These are phyloP conservation scores for Boletus edulis DNA, from an alignment of 768 basidiomycete genomes.

Conservation along the genomic window DNA sequence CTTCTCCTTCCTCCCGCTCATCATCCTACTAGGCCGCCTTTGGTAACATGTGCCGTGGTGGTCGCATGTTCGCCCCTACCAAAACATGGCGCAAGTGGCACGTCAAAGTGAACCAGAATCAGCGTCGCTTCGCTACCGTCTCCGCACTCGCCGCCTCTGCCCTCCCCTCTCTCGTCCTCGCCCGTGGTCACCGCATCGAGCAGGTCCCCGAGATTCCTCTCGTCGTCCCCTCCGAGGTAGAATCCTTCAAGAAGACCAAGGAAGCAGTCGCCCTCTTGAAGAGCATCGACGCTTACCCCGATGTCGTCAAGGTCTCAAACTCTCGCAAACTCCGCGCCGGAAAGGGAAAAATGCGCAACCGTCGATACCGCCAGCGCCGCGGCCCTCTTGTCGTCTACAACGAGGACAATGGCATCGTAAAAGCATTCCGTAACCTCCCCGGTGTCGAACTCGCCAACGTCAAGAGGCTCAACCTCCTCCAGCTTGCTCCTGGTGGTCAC, in stretches of 20 bases:
- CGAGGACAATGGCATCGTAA: slow-evolving; percentile 96
- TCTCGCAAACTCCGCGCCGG: slow-evolving; percentile 96
- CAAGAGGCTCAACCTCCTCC: slow-evolving; percentile 91
- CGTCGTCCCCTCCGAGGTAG: slow-evolving; percentile 74
- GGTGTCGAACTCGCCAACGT: slow-evolving; percentile 98
- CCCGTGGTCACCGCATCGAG: slow-evolving; percentile 98
- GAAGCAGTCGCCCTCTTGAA: slow-evolving; percentile 94
- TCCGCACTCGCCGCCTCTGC: slow-evolving; percentile 98
- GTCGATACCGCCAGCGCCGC: slow-evolving; percentile 94
- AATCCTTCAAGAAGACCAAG: slow-evolving; percentile 95
- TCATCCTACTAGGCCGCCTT: slow-evolving; percentile 75
- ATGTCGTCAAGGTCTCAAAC: slow-evolving; percentile 96
- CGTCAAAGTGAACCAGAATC: slow-evolving; percentile 99
- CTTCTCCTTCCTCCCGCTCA: background rate
- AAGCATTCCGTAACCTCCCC: slow-evolving; percentile 98
- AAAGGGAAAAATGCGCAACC: slow-evolving; percentile 96
- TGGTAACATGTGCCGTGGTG: slow-evolving; percentile 99
- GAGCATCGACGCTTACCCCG: slow-evolving; percentile 81
- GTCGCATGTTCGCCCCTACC: slow-evolving; percentile 99
- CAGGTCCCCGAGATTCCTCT: slow-evolving; percentile 95
- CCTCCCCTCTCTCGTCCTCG: slow-evolving; percentile 93
- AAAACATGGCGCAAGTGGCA: slow-evolving; percentile 99
- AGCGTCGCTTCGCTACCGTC: slow-evolving; percentile 95
- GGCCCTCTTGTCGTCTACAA: slow-evolving; percentile 97
- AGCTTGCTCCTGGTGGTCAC: slow-evolving; percentile 99